phyloP scores from a whole-genome alignment of 768 basidiomycete genomes.

The Mycena amicta region DNA sequence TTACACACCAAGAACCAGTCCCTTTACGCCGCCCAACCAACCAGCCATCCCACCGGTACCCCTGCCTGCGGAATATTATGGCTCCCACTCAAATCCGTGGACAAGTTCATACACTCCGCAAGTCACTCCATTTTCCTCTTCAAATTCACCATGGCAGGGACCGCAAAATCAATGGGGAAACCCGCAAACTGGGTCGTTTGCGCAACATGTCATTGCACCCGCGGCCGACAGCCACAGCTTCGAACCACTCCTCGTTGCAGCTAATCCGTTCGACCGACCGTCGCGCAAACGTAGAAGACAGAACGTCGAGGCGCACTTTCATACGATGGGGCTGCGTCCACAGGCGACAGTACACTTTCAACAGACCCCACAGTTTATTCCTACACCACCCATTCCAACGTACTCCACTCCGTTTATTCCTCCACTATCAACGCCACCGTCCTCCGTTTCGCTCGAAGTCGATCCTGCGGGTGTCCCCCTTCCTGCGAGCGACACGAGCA shows the following conservation, averaged over 20 bases:
- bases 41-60: neutral
- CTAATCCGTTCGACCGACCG: neutral
- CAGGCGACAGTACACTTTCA: neutral
- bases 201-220: no score
- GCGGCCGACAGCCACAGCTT: neutral
- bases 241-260: neutral
- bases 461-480: neutral
- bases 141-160: no score
- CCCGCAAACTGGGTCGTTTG: neutral
- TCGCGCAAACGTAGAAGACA: neutral
- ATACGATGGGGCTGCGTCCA: neutral
- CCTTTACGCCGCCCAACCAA: neutral
- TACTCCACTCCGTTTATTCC: no score
- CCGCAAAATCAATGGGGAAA: no score
- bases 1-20: no score
- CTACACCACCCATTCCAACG: neutral
- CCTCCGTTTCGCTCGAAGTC: neutral
- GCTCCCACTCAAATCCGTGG: neutral
- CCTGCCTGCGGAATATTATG: neutral
- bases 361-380: neutral
- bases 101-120: neutral
- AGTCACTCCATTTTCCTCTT: neutral
- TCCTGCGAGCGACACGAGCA: neutral
- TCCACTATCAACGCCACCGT: neutral
- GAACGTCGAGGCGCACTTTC: no score